Percentiles rank a stretch among this genome's conserved stretches.
Conservation (phyloP, 192 early-diverging fungal genomes). For the Coemansia sp. region DNA sequence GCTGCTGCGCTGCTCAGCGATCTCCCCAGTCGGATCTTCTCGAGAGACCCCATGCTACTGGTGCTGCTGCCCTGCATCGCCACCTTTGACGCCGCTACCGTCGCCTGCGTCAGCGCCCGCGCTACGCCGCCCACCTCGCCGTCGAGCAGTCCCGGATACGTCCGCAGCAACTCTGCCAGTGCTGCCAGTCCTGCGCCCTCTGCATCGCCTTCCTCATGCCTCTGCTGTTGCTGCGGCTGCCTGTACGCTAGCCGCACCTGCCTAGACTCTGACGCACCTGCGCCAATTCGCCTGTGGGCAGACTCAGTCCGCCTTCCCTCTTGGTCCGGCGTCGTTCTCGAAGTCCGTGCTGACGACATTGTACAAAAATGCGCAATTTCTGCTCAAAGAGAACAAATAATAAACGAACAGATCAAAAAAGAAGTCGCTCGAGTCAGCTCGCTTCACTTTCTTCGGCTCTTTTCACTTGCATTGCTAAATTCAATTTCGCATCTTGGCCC, state of each 20-base stretch:
- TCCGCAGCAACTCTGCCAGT: constrained; percentile 37
- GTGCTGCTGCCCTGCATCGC: constrained; percentile 5
- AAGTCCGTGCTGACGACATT: constrained; percentile 1
- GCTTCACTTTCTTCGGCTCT: neutral
- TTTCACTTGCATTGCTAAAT: neutral
- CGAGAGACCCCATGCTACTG: constrained; percentile 17
- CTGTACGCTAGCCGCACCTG: neutral
- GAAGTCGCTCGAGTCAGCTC: neutral
- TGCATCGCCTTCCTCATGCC: neutral
- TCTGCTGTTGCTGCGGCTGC: neutral
- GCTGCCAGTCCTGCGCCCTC: constrained; percentile 4
- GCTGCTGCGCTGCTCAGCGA: constrained; percentile 6
- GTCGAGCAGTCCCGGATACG: constrained; percentile 44
- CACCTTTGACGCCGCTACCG: constrained; percentile 28
- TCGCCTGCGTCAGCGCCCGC: constrained; percentile 42
- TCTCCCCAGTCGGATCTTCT: constrained; percentile 32
- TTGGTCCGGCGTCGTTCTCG: neutral
- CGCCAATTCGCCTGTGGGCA: neutral
- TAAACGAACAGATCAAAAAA: neutral
- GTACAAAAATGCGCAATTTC: neutral
- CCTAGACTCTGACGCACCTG: neutral
- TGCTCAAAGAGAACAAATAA: neutral
- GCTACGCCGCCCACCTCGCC: constrained; percentile 38
- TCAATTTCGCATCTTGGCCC: neutral
- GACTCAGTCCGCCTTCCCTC: neutral